Evolutionary conservation across 2,329 filamentous ascomycete genomes (phyloP).

Genomic region (Colletotrichum costaricense): DNA sequence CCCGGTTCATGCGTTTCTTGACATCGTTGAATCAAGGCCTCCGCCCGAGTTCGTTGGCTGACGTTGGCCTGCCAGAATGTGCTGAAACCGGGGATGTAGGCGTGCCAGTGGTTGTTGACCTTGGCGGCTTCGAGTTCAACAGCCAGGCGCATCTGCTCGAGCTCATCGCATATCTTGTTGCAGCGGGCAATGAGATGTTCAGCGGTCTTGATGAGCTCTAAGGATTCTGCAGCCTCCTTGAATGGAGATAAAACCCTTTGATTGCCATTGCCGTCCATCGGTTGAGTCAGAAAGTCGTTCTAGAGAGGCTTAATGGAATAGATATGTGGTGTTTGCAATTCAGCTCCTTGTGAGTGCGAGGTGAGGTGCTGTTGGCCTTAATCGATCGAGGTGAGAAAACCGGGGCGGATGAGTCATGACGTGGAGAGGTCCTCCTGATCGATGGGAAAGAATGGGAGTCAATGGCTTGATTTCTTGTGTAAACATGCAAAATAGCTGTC

Average conservation of each 20-base stretch:
- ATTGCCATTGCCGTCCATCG: not conserved
- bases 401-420: slow-evolving; percentile 8
- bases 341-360: not conserved
- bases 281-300: not conserved
- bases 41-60: slow-evolving; percentile 10
- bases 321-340: not conserved
- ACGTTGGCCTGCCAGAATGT: slow-evolving; percentile 24
- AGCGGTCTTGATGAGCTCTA: slow-evolving; percentile 2
- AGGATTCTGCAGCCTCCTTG: not conserved
- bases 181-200: slow-evolving; percentile 9
- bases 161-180: slow-evolving; percentile 10
- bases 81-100: slow-evolving; percentile 27
- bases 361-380: not conserved
- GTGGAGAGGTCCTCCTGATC: not conserved
- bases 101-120: slow-evolving; percentile 29
- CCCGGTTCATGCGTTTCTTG: not conserved
- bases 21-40: slow-evolving; percentile 14
- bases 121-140: slow-evolving; percentile 6
- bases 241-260: not conserved
- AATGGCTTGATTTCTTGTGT: not conserved
- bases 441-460: not conserved
- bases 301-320: too few species aligned
- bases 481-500: not conserved
- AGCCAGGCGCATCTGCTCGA: slow-evolving; percentile 5
- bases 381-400: not conserved